A percentile compares a stretch with the other conserved stretches of the same genome.
Evolutionary conservation across 2,329 filamentous ascomycete species (phyloP).

Genomic region (Aspergillus viridinutans): DNA sequence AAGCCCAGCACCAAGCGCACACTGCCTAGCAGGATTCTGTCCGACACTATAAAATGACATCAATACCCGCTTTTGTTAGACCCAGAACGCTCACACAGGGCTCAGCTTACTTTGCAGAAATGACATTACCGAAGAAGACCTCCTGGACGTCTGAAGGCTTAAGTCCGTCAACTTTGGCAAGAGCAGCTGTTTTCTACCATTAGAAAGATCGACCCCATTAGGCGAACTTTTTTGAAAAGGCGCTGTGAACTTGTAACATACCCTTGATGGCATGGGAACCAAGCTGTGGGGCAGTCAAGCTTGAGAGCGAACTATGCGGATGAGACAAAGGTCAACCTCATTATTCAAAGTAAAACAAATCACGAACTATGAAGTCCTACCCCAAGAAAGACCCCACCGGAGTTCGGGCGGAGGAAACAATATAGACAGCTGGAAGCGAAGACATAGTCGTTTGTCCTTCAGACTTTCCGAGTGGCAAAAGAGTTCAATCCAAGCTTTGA

Average conservation of each 20-base stretch:
- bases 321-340: conserved; percentile 12
- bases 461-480: not conserved
- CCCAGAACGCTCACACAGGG: conserved; percentile 2
- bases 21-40: conserved; percentile 94
- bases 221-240: not conserved
- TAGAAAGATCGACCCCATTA: conserved; percentile 2
- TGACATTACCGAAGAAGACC: conserved; percentile 96
- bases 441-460: conserved; percentile 56
- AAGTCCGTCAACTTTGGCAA: conserved; percentile 80
- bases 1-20: conserved; percentile 83
- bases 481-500: not conserved
- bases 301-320: conserved; percentile 70
- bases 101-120: conserved; percentile 77
- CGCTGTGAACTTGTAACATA: conserved; percentile 40
- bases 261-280: conserved; percentile 91
- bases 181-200: conserved; percentile 53
- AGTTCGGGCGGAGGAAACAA: conserved; percentile 86
- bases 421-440: conserved; percentile 83
- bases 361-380: conserved; percentile 48
- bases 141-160: conserved; percentile 89
- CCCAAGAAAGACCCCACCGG: conserved; percentile 93
- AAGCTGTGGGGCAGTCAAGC: conserved; percentile 78
- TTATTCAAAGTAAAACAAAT: conserved; percentile 1
- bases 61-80: conserved; percentile 1
- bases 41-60: conserved; percentile 61